These are phyloP conservation scores for Podochytrium sp. DNA, from an alignment of 192 early-diverging fungal species.

Conservation along the genomic window DNA sequence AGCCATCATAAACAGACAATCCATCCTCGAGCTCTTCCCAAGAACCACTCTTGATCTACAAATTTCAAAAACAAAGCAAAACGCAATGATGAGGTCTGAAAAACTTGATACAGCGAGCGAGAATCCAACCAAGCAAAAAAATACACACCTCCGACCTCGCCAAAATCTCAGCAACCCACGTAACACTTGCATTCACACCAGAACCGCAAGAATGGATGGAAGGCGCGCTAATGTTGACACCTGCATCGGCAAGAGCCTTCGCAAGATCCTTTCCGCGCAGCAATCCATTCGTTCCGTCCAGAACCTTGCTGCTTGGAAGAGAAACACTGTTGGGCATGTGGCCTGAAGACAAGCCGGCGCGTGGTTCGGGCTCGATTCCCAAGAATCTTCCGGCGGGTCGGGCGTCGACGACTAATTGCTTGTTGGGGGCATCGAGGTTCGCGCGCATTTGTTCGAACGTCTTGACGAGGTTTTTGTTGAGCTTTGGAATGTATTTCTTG, in stretches of 20 bases:
- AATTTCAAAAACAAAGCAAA: background rate
- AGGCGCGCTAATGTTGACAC: constrained; percentile 13
- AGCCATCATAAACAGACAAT: constrained; percentile 31
- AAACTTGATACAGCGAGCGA: no score
- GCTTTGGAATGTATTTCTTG: constrained; percentile 13
- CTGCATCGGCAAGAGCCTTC: constrained; percentile 6
- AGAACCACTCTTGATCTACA: background rate
- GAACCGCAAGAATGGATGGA: constrained; percentile 28
- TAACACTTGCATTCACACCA: constrained; percentile 34
- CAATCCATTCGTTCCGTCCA: background rate
- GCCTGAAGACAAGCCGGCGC: constrained; percentile 26
- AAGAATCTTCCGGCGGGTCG: constrained; percentile 24
- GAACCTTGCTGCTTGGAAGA: background rate
- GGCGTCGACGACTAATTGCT: constrained; percentile 20
- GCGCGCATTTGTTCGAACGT: constrained; percentile 15
- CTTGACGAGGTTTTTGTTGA: constrained; percentile 22
- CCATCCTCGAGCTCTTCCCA: constrained; percentile 33
- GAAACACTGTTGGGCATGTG: constrained; percentile 30
- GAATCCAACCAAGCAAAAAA: background rate
- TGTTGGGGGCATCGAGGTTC: constrained; percentile 5
- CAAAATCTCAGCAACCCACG: constrained; percentile 29
- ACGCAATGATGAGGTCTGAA: background rate
- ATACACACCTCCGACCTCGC: constrained; percentile 7
- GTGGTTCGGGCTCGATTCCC: constrained; percentile 31
- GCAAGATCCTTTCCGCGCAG: constrained; percentile 9